Conservation (phyloP, 2,329 filamentous ascomycete species). For the Ophiosphaerella narmari region DNA sequence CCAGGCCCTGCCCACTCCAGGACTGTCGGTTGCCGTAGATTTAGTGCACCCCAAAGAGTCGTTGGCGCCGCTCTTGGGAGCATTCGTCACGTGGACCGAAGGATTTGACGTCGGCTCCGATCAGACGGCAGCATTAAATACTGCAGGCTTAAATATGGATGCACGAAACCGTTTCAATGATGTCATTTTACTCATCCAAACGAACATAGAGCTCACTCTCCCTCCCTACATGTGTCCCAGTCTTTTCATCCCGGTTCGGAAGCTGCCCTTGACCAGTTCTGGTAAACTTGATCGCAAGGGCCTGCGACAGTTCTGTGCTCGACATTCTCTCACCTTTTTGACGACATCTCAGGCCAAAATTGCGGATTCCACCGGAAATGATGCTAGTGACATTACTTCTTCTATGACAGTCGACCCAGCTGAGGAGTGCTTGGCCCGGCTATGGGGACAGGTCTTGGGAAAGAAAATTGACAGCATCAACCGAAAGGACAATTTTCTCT, state of each 20-base stretch:
- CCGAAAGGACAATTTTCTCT: too few species aligned
- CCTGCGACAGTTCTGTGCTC: neutral
- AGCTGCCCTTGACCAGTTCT: constrained; percentile 15
- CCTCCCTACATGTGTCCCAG: constrained; percentile 23
- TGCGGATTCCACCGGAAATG: constrained; percentile 13
- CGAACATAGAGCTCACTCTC: constrained; percentile 6
- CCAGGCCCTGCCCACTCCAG: neutral
- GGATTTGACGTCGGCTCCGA: neutral
- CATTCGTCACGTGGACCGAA: constrained; percentile 10
- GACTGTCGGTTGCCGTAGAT: neutral
- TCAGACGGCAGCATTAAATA: neutral
- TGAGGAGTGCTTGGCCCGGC: constrained; percentile 11
- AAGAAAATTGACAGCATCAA: too few species aligned
- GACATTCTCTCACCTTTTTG: too few species aligned
- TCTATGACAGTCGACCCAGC: constrained; percentile 2
- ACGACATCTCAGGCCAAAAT: constrained; percentile 6
- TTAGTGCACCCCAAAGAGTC: constrained; percentile 9
- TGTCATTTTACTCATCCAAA: constrained; percentile 5
- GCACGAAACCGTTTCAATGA: constrained; percentile 2
- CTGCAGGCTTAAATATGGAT: constrained; percentile 1
- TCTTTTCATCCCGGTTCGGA: constrained; percentile 19
- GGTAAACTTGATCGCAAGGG: constrained; percentile 10
- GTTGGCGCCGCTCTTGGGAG: constrained; percentile 1
- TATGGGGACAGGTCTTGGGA: constrained; percentile 17
- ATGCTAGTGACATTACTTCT: constrained; percentile 4